Percentiles rank a stretch among this genome's conserved stretches.
These are phyloP conservation scores for Diaporthe citrichinensis DNA, from an alignment of 2,329 filamentous ascomycete genomes.

Conservation along the genomic window DNA sequence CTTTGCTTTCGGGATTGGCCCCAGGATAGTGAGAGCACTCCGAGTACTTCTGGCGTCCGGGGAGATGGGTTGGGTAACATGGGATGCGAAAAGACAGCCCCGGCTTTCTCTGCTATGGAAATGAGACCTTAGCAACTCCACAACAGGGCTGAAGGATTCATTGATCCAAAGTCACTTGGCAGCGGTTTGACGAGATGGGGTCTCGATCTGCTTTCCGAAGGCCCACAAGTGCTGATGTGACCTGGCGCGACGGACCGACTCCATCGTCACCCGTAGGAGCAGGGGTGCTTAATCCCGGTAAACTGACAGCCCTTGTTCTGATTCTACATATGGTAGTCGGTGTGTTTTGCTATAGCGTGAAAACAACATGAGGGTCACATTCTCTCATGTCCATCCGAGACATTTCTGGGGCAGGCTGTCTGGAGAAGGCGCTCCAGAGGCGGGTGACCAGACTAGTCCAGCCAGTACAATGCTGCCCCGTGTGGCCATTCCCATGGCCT, in stretches of 20 bases:
- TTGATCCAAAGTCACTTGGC: not conserved
- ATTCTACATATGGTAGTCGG: not conserved
- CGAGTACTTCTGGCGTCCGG: not conserved
- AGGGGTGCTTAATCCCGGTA: not conserved
- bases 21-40: not conserved
- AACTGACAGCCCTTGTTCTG: not conserved
- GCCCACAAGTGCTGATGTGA: conserved; percentile 24
- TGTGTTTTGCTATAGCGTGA: conserved; percentile 3
- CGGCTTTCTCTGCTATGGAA: not conserved
- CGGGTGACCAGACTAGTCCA: not conserved
- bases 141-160: conserved; percentile 29
- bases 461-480: conserved; percentile 24
- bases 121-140: conserved; percentile 7
- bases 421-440: not conserved
- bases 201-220: conserved; percentile 14
- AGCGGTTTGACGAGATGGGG: conserved; percentile 9
- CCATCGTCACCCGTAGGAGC: conserved; percentile 18
- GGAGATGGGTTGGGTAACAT: conserved; percentile 1
- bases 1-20: not conserved
- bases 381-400: not conserved
- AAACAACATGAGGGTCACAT: not conserved
- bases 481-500: not conserved
- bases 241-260: conserved; percentile 2
- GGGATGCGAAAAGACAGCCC: not conserved
- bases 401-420: not conserved